Percentiles rank a stretch among this genome's conserved stretches.
phyloP scores from a whole-genome alignment of 257 asterid genomes.

The Haberlea rhodopensis region DNA sequence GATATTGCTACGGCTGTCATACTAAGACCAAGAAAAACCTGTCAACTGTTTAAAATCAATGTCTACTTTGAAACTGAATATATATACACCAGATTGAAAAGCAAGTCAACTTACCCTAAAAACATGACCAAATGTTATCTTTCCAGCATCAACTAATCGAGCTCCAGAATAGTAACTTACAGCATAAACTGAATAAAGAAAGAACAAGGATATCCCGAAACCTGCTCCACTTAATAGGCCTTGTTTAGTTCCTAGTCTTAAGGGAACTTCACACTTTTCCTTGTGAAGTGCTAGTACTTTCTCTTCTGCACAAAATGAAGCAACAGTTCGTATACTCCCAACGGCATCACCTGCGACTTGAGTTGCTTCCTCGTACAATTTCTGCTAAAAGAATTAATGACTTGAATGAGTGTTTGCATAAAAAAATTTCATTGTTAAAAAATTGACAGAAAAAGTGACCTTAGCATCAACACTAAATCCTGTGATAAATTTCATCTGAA shows the following conservation, averaged over 20 bases:
- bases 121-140: slow-evolving; percentile 49
- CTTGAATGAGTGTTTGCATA: slow-evolving; percentile 8
- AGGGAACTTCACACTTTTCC: slow-evolving; percentile 46
- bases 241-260: slow-evolving; percentile 36
- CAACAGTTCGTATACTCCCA: slow-evolving; percentile 62
- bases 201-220: slow-evolving; percentile 53
- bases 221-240: slow-evolving; percentile 59
- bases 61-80: background rate
- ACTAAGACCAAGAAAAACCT: slow-evolving; percentile 59
- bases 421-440: background rate
- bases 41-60: background rate
- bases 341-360: slow-evolving; percentile 67
- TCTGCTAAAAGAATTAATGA: slow-evolving; percentile 32
- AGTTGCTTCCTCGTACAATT: slow-evolving; percentile 57
- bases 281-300: slow-evolving; percentile 49
- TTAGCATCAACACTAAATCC: slow-evolving; percentile 57
- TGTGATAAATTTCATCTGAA: slow-evolving; percentile 44
- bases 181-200: slow-evolving; percentile 48
- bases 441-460: slow-evolving; percentile 35
- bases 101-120: slow-evolving; percentile 44
- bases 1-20: slow-evolving; percentile 57
- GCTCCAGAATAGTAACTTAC: slow-evolving; percentile 68
- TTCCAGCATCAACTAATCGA: slow-evolving; percentile 48
- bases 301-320: slow-evolving; percentile 70
- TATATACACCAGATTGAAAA: background rate